These are phyloP conservation scores for Aspergillus bridgeri DNA, from an alignment of 495 filamentous ascomycete species.

Conservation along the genomic window DNA sequence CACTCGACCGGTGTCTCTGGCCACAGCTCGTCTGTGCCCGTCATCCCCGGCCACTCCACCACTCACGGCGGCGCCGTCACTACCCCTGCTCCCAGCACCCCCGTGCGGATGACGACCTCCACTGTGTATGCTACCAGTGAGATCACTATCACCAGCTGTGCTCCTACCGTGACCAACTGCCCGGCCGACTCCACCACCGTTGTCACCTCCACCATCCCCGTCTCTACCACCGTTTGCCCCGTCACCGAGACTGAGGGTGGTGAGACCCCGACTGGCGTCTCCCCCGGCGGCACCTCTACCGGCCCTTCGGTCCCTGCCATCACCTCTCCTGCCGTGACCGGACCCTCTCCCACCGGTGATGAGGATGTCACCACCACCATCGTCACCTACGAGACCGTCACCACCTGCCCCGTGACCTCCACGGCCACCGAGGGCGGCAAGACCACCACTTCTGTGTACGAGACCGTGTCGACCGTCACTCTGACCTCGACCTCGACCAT, in stretches of 20 bases:
- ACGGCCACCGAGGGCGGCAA: constrained; percentile 34
- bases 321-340: constrained; percentile 12
- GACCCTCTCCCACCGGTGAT: constrained; percentile 2
- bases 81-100: constrained; percentile 9
- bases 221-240: constrained; percentile 60
- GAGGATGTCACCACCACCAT: constrained; percentile 20
- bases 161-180: constrained; percentile 57
- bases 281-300: constrained; percentile 4
- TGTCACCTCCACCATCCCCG: constrained; percentile 52
- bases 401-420: constrained; percentile 42
- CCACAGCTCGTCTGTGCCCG: constrained; percentile 14
- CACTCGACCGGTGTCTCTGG: not conserved
- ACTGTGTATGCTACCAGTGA: constrained; percentile 57
- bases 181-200: constrained; percentile 50
- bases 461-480: constrained; percentile 39
- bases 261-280: constrained; percentile 6
- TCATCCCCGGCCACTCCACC: constrained; percentile 8
- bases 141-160: constrained; percentile 57
- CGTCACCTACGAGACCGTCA: constrained; percentile 37
- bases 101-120: constrained; percentile 46
- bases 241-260: constrained; percentile 37
- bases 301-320: constrained; percentile 3
- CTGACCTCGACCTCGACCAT: constrained; percentile 39
- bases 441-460: constrained; percentile 31
- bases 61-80: constrained; percentile 2